Evolutionary conservation across 2,329 filamentous ascomycete genomes (phyloP).

Genomic region (Monosporascus sp.): DNA sequence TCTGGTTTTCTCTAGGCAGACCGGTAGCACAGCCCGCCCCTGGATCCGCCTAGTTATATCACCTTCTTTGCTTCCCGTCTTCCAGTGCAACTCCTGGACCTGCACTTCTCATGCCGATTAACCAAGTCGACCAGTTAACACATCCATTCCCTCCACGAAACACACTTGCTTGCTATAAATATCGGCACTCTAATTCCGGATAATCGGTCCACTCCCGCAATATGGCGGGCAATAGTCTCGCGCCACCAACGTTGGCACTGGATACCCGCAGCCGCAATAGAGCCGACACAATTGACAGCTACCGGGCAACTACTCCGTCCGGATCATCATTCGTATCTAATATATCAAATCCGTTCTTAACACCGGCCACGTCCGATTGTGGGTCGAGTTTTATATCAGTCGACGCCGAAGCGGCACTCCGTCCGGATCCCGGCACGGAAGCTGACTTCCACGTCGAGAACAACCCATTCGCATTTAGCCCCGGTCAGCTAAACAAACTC

Average conservation of each 20-base stretch:
- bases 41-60: background rate
- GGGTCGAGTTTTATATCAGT: slow-evolving; percentile 22
- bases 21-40: background rate
- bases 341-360: slow-evolving; percentile 27
- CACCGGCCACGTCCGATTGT: slow-evolving; percentile 24
- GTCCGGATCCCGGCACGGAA: slow-evolving; percentile 66
- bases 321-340: slow-evolving; percentile 26
- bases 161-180: background rate
- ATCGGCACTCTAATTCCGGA: background rate
- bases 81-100: background rate
- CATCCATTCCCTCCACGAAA: background rate
- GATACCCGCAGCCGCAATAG: slow-evolving; percentile 21
- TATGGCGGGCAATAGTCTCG: slow-evolving; percentile 12
- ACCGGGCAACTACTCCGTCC: slow-evolving; percentile 19
- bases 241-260: slow-evolving; percentile 21
- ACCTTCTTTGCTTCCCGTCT: background rate
- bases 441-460: slow-evolving; percentile 62
- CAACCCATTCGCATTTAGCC: slow-evolving; percentile 69
- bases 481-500: slow-evolving; percentile 68
- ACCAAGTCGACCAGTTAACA: background rate
- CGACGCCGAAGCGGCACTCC: slow-evolving; percentile 46
- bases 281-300: slow-evolving; percentile 23
- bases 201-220: background rate
- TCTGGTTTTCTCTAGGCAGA: background rate
- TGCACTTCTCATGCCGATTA: background rate